Conservation (phyloP, 2,329 filamentous ascomycete species). For the Exophiala phaeomuriformis region DNA sequence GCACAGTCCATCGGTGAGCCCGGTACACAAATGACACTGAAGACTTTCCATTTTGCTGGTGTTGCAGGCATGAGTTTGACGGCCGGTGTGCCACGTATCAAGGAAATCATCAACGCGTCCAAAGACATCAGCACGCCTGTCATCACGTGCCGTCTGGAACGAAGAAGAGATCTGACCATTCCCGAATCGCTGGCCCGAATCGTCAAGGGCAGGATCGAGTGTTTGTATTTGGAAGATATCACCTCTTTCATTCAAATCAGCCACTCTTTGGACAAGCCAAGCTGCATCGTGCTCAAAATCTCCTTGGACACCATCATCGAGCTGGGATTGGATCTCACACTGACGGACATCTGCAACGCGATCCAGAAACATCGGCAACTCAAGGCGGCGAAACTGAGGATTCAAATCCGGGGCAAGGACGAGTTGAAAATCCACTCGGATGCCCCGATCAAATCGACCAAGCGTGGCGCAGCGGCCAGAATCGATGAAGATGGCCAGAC, state of each 20-base stretch:
- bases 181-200: conserved; percentile 55
- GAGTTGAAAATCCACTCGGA: conserved; percentile 68
- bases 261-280: conserved; percentile 53
- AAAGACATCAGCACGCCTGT: conserved; percentile 90
- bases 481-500: conserved; percentile 46
- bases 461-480: conserved; percentile 40
- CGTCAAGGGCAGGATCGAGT: conserved; percentile 89
- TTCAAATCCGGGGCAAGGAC: conserved; percentile 43
- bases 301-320: conserved; percentile 71
- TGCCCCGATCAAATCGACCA: conserved; percentile 38
- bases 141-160: conserved; percentile 67
- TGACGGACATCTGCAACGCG: conserved; percentile 64
- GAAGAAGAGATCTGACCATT: conserved; percentile 24
- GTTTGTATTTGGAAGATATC: conserved; percentile 79
- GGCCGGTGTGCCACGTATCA: conserved; percentile 98
- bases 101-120: conserved; percentile 99
- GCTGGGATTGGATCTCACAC: conserved; percentile 71
- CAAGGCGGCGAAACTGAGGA: conserved; percentile 56
- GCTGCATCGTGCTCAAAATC: conserved; percentile 69
- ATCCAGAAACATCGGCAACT: conserved; percentile 79
- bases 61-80: conserved; percentile 99
- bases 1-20: conserved; percentile 98
- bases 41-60: conserved; percentile 99
- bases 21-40: conserved; percentile 97
- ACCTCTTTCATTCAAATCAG: conserved; percentile 78